Conservation (phyloP, 73 alveolate genomes). For the Durusdinium trenchii region DNA sequence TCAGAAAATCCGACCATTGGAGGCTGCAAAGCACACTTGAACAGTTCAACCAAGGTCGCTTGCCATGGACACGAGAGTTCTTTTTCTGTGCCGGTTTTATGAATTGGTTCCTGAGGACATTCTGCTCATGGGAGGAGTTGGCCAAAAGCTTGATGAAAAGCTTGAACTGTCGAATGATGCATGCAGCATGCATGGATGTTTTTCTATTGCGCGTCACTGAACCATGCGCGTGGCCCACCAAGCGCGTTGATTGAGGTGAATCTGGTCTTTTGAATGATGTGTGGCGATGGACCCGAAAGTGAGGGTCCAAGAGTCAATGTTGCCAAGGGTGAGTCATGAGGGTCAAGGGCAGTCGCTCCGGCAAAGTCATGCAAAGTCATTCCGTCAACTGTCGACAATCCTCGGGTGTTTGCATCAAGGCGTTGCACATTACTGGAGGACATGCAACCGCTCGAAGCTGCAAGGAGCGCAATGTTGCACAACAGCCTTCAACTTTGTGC, state of each 20-base stretch:
- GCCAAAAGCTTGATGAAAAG: background rate
- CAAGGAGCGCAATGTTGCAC: background rate
- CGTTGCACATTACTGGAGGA: conserved; percentile 89
- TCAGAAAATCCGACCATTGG: too few relatives aligned
- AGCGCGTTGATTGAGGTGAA: conserved; percentile 31
- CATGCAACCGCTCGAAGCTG: conserved; percentile 85
- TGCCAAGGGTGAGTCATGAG: too few relatives aligned
- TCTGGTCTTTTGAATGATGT: conserved; percentile 70
- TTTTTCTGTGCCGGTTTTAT: too few relatives aligned
- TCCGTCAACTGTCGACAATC: background rate
- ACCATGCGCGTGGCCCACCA: background rate
- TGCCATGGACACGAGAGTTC: too few relatives aligned
- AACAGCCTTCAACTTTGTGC: too few relatives aligned
- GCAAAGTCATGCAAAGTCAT: background rate
- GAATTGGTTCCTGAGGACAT: conserved; percentile 65
- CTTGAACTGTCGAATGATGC: background rate
- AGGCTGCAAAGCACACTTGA: too few relatives aligned
- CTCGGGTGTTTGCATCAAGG: background rate
- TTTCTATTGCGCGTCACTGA: background rate
- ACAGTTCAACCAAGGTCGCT: too few relatives aligned
- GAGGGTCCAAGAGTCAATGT: background rate
- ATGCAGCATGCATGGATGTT: background rate
- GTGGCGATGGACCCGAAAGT: conserved; percentile 89
- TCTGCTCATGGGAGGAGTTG: conserved; percentile 92
- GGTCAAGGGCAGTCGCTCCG: too few relatives aligned